Percentiles rank a stretch among this genome's conserved stretches.
Evolutionary conservation across 768 basidiomycete genomes (phyloP).

Genomic region (Mycena vitilis): DNA sequence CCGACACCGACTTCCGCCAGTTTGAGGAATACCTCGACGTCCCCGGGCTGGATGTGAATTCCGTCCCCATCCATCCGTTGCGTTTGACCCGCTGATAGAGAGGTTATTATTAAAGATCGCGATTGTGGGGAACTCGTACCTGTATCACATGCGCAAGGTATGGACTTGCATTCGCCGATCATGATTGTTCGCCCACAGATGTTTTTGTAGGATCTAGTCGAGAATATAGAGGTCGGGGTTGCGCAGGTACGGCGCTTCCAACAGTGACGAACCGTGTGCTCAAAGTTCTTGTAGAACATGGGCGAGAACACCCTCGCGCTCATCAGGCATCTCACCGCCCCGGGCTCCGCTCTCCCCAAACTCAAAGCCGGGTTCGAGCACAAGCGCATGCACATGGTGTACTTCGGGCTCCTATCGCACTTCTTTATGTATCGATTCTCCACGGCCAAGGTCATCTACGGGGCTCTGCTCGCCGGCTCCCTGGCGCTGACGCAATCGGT

Average conservation of each 20-base stretch:
- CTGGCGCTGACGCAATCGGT: conserved; percentile 54
- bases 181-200: neutral
- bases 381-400: conserved; percentile 67
- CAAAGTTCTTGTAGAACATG: conserved; percentile 74
- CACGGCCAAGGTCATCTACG: conserved; percentile 75
- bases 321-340: conserved; percentile 76
- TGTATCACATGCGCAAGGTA: conserved; percentile 92
- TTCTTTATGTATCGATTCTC: conserved; percentile 82
- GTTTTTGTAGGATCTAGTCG: conserved; percentile 75
- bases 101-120: conserved; percentile 84
- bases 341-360: conserved; percentile 74
- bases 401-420: conserved; percentile 75
- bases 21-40: conserved; percentile 92
- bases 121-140: conserved; percentile 89
- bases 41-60: conserved; percentile 87
- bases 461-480: conserved; percentile 59
- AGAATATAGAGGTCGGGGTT: conserved; percentile 87
- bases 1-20: conserved; percentile 96
- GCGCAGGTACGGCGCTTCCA: conserved; percentile 57
- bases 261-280: conserved; percentile 14
- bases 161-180: conserved; percentile 2
- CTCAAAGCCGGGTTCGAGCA: conserved; percentile 43
- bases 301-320: conserved; percentile 88
- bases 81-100: conserved; percentile 21
- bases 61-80: neutral